Percentiles rank a stretch among this genome's conserved stretches.
Evolutionary conservation across 768 basidiomycete species (phyloP).

Genomic region (Imleria badia): DNA sequence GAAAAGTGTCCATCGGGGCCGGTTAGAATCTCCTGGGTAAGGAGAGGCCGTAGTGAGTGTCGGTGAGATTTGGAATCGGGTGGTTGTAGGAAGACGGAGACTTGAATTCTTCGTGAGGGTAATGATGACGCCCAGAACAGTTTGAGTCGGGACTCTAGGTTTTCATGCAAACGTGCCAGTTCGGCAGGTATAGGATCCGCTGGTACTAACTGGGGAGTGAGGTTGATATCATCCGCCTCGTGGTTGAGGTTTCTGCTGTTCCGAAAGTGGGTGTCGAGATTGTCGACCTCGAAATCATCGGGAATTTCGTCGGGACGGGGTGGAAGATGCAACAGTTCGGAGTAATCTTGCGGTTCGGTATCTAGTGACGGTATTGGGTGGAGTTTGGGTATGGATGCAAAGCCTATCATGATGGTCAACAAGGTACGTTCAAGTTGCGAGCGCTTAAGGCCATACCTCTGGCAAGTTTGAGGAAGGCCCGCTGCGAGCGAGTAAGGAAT

Average conservation of each 20-base stretch:
- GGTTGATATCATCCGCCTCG: conserved; percentile 16
- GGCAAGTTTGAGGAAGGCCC: conserved; percentile 73
- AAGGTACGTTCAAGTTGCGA: background rate
- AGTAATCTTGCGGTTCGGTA: conserved; percentile 33
- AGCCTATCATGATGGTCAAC: conserved; percentile 44
- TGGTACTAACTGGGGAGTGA: conserved; percentile 17
- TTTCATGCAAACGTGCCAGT: conserved; percentile 61
- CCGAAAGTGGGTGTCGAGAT: conserved; percentile 54
- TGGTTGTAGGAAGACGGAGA: conserved; percentile 54
- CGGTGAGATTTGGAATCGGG: conserved; percentile 24
- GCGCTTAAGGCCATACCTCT: conserved; percentile 49
- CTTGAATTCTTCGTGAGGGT: conserved; percentile 55
- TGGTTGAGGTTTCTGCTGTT: conserved; percentile 22
- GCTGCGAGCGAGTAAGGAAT: conserved; percentile 68
- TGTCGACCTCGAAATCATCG: conserved; percentile 56
- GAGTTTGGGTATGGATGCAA: conserved; percentile 70
- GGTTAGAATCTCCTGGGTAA: conserved; percentile 52
- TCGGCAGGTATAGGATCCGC: conserved; percentile 28
- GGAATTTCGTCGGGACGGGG: conserved; percentile 59
- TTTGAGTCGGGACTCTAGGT: conserved; percentile 72
- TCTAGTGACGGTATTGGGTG: conserved; percentile 26
- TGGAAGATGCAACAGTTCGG: conserved; percentile 41
- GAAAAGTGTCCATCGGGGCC: conserved; percentile 74
- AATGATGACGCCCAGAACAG: conserved; percentile 82
- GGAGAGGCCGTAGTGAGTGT: conserved; percentile 43